Conservation (phyloP, 2,329 filamentous ascomycete genomes). For the Didymella arachidicola region DNA sequence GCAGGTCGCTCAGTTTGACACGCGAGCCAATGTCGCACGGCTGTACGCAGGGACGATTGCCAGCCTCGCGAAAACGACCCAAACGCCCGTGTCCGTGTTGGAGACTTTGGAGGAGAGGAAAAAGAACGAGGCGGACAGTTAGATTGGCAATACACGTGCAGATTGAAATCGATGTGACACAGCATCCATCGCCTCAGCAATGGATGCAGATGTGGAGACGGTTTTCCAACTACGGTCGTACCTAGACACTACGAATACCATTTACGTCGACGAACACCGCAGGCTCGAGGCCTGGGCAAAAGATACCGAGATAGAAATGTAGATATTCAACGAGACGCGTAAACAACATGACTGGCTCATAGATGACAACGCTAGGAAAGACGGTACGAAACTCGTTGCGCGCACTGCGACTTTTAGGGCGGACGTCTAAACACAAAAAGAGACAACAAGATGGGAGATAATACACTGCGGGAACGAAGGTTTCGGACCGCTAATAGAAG, state of each 20-base stretch:
- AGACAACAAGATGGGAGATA: neutral
- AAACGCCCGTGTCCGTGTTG: neutral
- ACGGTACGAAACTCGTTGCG: constrained; percentile 9
- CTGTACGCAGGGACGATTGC: neutral
- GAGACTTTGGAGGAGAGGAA: no score
- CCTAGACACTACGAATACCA: constrained; percentile 8
- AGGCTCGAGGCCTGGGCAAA: neutral
- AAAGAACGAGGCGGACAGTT: neutral
- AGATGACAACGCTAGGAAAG: constrained; percentile 3
- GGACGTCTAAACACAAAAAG: neutral
- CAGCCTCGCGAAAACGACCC: no score
- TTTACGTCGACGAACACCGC: neutral
- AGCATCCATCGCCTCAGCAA: neutral
- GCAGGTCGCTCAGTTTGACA: constrained; percentile 8
- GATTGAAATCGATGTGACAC: constrained; percentile 8
- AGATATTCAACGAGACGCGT: constrained; percentile 7
- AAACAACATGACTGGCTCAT: constrained; percentile 2
- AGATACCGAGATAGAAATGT: neutral
- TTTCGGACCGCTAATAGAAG: constrained; percentile 7
- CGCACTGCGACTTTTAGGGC: constrained; percentile 18
- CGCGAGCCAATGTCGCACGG: constrained; percentile 16
- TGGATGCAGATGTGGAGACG: neutral
- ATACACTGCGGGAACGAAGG: constrained; percentile 1
- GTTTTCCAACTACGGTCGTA: neutral
- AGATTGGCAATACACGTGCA: constrained; percentile 9